Evolutionary conservation across 1,139 yeast genomes (phyloP), one percentile per base, ranked within the genome.

Genomic region (Meyerozyma elateridarum): DNA sequence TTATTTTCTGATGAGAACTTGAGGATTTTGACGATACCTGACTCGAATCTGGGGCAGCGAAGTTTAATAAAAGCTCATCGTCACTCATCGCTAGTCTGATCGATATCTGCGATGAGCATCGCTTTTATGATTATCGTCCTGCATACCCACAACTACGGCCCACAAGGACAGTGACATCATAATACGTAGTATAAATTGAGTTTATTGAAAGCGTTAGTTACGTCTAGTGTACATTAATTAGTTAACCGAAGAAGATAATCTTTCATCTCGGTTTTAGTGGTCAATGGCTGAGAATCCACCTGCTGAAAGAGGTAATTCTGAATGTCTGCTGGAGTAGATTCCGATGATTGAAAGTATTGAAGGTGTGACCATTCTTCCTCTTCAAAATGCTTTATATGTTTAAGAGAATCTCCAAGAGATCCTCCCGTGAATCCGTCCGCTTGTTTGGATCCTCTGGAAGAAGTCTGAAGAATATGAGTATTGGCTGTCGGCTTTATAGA

Each of bases 371-470:
- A 75, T 16, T 61, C 65, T 52, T 89, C 96, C 39, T 85, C 95
- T 34, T 81, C 91, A 29, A 82, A 85, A 30, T 68, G 59, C 50
- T 83, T 84, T 39, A 81, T 75, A 26, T 85, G 85, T 38, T 74
- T 65, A 33, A 89, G 67, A 0, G 96, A 89, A 19, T 88, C 91
- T 2, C 95, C 91, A 37, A 85, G 80, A 7, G 76, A 72, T 20
- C 54, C 46, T 4, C 80, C 68, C 17, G 80, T 67, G 45, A 83
- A 82, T 2, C 88, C 95, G 15, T 88, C 80, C 22, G 81, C 78
- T 38, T 76, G 81, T 1, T 79, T 71, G 35, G 70, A 76, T 26
- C 58, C 53, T 36, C 66, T 59, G 12, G 67, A 61, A 2, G 66
- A 59, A 15, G 66, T 59, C 40, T 67, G 73, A 27, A 67, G 61